Conservation (phyloP, 768 basidiomycete species). For the Leccinellum rugosiceps region DNA sequence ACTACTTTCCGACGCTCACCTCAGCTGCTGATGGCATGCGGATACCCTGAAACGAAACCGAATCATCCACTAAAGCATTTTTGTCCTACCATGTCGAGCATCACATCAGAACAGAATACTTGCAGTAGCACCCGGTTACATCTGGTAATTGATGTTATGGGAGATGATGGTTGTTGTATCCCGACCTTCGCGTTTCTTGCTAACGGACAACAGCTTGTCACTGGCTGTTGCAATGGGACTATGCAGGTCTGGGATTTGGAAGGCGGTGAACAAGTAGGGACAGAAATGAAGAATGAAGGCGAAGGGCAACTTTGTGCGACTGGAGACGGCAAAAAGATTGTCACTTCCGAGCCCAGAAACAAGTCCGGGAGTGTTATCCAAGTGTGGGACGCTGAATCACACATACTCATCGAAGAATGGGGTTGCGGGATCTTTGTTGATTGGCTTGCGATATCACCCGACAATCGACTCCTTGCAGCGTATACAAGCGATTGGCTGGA, state of each 20-base stretch:
- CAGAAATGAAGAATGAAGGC: not conserved
- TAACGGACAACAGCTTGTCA: not conserved
- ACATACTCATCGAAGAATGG: not conserved
- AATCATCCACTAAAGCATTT: too few relatives aligned
- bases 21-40: too few relatives aligned
- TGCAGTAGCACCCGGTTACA: not conserved
- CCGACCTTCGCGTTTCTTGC: not conserved
- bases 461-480: not conserved
- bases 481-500: not conserved
- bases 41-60: too few relatives aligned
- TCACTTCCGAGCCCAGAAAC: too few relatives aligned
- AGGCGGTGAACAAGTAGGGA: not conserved
- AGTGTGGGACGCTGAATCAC: not conserved
- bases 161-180: too few relatives aligned
- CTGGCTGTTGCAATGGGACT: not conserved
- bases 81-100: too few relatives aligned
- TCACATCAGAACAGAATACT: too few relatives aligned
- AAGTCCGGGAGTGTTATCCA: not conserved
- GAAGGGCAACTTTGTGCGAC: not conserved
- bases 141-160: not conserved
- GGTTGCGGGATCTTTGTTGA: rapidly evolving
- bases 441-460: not conserved
- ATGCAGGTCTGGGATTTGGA: not conserved
- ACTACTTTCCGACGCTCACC: too few relatives aligned
- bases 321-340: not conserved